phyloP scores from a whole-genome alignment of 257 asterid species.

The Handroanthus guayacan region DNA sequence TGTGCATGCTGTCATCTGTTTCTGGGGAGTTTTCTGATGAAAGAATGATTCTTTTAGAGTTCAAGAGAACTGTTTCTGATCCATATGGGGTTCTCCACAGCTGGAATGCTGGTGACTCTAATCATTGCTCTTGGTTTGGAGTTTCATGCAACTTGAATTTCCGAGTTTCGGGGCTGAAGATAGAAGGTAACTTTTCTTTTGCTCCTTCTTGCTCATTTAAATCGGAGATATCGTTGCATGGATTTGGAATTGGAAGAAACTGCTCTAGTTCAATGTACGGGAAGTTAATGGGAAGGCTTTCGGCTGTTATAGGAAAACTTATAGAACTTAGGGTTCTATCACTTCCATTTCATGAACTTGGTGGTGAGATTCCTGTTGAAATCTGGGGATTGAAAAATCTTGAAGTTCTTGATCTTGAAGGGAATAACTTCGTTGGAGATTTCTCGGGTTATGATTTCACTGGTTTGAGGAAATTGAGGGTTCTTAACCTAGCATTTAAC shows the following conservation, averaged over 20 bases:
- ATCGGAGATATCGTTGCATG: conserved; percentile 37
- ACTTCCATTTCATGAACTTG: conserved; percentile 50
- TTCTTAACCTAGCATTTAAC: conserved; percentile 52
- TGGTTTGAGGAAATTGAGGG: conserved; percentile 42
- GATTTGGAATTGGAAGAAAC: conserved; percentile 41
- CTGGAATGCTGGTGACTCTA: conserved; percentile 42
- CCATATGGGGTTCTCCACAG: conserved; percentile 46
- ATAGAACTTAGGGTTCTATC: conserved; percentile 52
- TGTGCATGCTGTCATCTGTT: conserved; percentile 41
- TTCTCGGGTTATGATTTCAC: conserved; percentile 44
- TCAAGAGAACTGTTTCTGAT: conserved; percentile 49
- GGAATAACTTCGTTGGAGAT: conserved; percentile 43
- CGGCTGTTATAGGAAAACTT: conserved; percentile 42
- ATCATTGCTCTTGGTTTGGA: conserved; percentile 55
- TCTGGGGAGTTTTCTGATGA: conserved; percentile 42
- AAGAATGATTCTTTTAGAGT: conserved; percentile 41
- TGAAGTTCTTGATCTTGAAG: conserved; percentile 59
- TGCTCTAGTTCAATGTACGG: conserved; percentile 36
- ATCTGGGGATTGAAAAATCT: conserved; percentile 49
- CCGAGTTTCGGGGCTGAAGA: conserved; percentile 40
- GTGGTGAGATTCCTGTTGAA: conserved; percentile 51
- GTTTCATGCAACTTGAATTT: conserved; percentile 45
- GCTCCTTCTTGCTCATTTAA: conserved; percentile 39
- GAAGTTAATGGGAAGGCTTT: conserved; percentile 44
- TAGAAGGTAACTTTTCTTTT: conserved; percentile 47